Evolutionary conservation across 192 early-diverging fungal species (phyloP), one percentile per base, ranked within the genome.

Genomic region (Mortierella alpina): DNA sequence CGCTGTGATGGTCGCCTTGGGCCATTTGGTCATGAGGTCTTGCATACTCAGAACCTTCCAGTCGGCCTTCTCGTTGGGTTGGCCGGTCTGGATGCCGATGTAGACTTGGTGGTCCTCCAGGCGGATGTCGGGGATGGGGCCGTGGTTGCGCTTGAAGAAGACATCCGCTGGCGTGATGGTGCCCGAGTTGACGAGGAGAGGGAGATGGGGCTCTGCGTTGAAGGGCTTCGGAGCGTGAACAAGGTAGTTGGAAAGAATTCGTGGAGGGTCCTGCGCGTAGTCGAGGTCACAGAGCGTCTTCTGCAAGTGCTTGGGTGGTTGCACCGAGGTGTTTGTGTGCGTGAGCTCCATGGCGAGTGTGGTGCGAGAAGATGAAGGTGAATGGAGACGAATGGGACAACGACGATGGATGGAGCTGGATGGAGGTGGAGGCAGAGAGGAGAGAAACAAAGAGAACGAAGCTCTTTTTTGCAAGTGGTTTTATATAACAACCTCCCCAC

Each of bases 101-200:
- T 78, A 71, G 68, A 98, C 83, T 14, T 59, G 22, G 85, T 91
- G 94, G 7, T 78, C 63, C 0, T 84, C 80, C 0, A 75, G 76
- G 44, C 89, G 82, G 15, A 96, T 84, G 52, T 91, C 80, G 39
- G 96, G 96, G 52, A 98, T 93, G 20, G 96, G 94, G 7, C 96
- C 91, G 73, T 98, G 96, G 82, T 95, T 95, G 22, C 96, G 92
- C 52, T 95, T 93, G 70, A 93, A 97, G 73, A 95, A 94, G 50
- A 85, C 71, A 8, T 89, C 83, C 31, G 87, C 91, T 0, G 94
- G 94, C 11, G 96, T 97, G 57, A 95, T 86, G 80, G 88, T 89
- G 59, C 84, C 72, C 53, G 92, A 86, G 42, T 63, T 63, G 12
- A 91, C 83, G 9, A 95, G 86, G 54, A 75, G 78, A 11, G 87